Evolutionary conservation across 495 filamentous ascomycete species (phyloP).

Genomic region (Penicillium arizonense): DNA sequence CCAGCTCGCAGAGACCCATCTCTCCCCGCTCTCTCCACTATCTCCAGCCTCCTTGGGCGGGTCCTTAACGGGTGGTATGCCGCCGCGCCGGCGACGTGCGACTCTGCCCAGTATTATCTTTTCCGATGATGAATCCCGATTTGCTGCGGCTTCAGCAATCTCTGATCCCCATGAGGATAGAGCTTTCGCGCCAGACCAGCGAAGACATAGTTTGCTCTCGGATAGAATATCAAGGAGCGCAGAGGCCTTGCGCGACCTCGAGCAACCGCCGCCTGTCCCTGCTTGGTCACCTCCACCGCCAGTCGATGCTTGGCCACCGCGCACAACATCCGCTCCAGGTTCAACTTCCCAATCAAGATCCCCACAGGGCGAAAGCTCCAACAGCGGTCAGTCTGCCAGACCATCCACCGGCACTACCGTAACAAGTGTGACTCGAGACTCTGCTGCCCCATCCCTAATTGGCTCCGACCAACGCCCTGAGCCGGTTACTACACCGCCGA

Average conservation of each 20-base stretch:
- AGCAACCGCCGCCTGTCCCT: slow-evolving; percentile 24
- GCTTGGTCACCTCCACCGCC: slow-evolving; percentile 17
- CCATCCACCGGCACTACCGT: slow-evolving; percentile 33
- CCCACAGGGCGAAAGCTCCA: slow-evolving; percentile 23
- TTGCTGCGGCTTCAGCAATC: slow-evolving; percentile 27
- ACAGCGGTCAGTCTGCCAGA: slow-evolving; percentile 25
- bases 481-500: slow-evolving; percentile 33
- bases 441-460: slow-evolving; percentile 21
- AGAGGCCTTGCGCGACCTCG: slow-evolving; percentile 24
- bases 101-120: slow-evolving; percentile 47
- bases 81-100: slow-evolving; percentile 34
- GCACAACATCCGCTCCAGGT: slow-evolving; percentile 18
- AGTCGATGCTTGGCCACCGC: slow-evolving; percentile 28
- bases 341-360: slow-evolving; percentile 22
- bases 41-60: slow-evolving; percentile 23
- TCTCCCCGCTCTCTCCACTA: slow-evolving; percentile 11
- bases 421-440: slow-evolving; percentile 27
- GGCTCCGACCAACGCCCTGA: slow-evolving; percentile 18
- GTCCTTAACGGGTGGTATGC: slow-evolving; percentile 19
- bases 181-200: slow-evolving; percentile 7
- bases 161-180: slow-evolving; percentile 28
- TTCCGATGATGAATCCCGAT: slow-evolving; percentile 39
- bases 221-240: slow-evolving; percentile 34
- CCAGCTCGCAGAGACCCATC: slow-evolving; percentile 18
- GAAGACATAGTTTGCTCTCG: slow-evolving; percentile 19